phyloP scores from a whole-genome alignment of 108 stramenopile genomes.

The Nitzschia sp. region DNA sequence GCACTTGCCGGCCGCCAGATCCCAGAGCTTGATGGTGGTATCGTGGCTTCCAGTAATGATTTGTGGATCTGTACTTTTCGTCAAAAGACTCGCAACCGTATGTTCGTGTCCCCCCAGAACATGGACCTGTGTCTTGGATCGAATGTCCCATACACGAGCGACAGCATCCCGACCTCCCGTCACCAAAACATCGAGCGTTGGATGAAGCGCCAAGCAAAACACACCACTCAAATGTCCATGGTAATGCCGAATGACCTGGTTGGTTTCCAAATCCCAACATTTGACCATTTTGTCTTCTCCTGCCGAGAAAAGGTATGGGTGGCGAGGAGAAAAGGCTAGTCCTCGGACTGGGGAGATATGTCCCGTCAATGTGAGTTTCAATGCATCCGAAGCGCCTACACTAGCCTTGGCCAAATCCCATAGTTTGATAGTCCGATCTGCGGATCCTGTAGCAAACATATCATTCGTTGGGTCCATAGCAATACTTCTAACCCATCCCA shows the following conservation, averaged over 20 bases:
- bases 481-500: constrained; percentile 98
- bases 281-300: constrained; percentile 99
- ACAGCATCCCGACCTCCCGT: constrained; percentile 98
- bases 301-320: constrained; percentile 96
- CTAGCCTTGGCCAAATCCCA: constrained; percentile 97
- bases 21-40: constrained; percentile 97
- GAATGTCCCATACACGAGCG: constrained; percentile 98
- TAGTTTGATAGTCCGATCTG: constrained; percentile 96
- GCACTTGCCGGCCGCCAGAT: constrained; percentile 95
- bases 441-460: constrained; percentile 95
- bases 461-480: constrained; percentile 96
- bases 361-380: constrained; percentile 96
- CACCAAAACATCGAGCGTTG: constrained; percentile 95
- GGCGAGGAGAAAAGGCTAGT: constrained; percentile 87
- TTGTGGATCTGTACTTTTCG: constrained; percentile 94
- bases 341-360: constrained; percentile 97
- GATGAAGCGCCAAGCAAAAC: constrained; percentile 92
- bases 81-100: constrained; percentile 88
- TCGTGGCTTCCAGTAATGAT: constrained; percentile 97
- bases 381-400: constrained; percentile 86
- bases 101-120: constrained; percentile 92
- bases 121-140: constrained; percentile 93
- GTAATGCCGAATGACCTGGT: constrained; percentile 98
- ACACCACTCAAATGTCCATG: constrained; percentile 98
- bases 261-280: constrained; percentile 99